Evolutionary conservation across 2,329 filamentous ascomycete species (phyloP).

Genomic region (Chalaropsis thielavioides): DNA sequence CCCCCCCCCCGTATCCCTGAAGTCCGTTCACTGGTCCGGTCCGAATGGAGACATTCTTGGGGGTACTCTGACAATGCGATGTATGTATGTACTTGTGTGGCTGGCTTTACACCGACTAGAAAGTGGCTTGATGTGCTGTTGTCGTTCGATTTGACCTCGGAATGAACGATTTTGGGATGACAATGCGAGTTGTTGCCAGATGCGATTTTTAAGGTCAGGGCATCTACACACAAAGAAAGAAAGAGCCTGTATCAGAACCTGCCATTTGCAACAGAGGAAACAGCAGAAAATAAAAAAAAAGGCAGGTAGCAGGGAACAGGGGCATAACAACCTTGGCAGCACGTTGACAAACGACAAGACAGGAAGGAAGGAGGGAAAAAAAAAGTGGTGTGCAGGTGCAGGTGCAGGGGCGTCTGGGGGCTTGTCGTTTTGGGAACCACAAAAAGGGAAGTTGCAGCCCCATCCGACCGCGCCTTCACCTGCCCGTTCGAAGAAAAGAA

Average conservation of each 20-base stretch:
- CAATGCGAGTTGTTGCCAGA: not conserved
- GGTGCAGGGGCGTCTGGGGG: not conserved
- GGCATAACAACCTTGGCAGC: not conserved
- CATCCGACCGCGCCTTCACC: slow-evolving; percentile 3
- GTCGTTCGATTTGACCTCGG: not conserved
- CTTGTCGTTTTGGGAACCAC: slow-evolving; percentile 1
- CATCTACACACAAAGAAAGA: not conserved
- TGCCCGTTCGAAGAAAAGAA: not conserved
- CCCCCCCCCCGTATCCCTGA: not conserved
- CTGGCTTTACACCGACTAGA: not conserved
- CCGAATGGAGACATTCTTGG: not conserved
- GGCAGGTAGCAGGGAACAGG: not conserved
- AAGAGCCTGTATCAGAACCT: not conserved
- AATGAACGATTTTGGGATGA: not conserved
- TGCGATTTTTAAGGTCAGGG: not conserved
- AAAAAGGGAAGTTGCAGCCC: slow-evolving; percentile 15
- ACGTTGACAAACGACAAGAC: slow-evolving; percentile 1
- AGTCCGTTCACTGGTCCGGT: slow-evolving; percentile 4
- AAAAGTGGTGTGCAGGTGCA: not conserved
- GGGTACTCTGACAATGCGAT: too few relatives aligned
- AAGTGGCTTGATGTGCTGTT: not conserved
- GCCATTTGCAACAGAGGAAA: not conserved
- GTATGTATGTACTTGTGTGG: too few relatives aligned
- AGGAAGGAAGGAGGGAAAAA: not conserved
- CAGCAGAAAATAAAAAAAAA: not conserved